These are phyloP conservation scores for Hippophae rhamnoides DNA, from an alignment of 306 rosid genomes.

Conservation along the genomic window DNA sequence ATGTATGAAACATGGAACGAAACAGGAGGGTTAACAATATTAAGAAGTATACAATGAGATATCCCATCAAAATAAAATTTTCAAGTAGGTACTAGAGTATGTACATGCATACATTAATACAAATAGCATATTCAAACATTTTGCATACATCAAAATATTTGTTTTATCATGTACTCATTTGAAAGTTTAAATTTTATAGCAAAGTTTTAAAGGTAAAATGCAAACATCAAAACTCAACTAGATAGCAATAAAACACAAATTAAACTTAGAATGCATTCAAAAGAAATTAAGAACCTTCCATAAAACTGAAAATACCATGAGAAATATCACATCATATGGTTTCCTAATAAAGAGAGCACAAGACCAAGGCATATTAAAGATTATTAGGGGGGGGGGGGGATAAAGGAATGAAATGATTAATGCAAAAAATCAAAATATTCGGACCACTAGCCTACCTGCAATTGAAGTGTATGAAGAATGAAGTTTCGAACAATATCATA, in stretches of 20 bases:
- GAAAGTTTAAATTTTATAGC: not conserved
- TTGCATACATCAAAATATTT: not conserved
- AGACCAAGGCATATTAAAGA: not conserved
- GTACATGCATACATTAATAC: not conserved
- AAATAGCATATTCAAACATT: not conserved
- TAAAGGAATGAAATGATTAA: not conserved
- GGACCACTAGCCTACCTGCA: constrained; percentile 52
- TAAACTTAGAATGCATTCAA: not conserved
- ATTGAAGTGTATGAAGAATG: constrained; percentile 74
- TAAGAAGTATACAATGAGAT: not conserved
- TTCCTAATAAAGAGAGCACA: not conserved
- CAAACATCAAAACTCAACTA: not conserved
- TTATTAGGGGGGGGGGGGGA: not conserved
- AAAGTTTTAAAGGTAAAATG: not conserved
- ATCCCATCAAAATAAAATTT: no score
- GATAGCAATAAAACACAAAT: not conserved
- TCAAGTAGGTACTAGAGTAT: no score
- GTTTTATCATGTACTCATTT: not conserved
- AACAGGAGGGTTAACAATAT: not conserved
- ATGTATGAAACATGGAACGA: constrained; percentile 8
- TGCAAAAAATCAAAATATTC: constrained; percentile 2
- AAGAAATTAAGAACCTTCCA: not conserved
- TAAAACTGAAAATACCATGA: not conserved
- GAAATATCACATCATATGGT: not conserved
- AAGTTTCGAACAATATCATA: constrained; percentile 80